Evolutionary conservation across 345 rosid genomes (phyloP).

Genomic region (Noccaea caerulescens): DNA sequence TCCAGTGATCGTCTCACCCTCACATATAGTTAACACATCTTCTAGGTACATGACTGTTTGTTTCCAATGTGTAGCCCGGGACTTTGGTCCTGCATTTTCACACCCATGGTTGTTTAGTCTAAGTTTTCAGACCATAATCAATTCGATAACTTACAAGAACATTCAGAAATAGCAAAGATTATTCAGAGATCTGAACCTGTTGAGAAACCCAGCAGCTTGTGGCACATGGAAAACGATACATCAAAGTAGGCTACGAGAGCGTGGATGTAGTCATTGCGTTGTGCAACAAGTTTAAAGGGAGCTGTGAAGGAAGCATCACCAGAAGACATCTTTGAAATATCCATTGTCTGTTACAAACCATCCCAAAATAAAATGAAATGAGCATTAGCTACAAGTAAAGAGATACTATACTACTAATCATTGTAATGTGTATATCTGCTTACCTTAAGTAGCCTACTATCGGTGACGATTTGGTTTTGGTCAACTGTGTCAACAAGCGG

Average conservation of each 20-base stretch:
- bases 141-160: not conserved
- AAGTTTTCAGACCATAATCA: conserved; percentile 7
- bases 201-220: conserved; percentile 92
- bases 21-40: conserved; percentile 89
- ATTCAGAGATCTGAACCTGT: conserved; percentile 61
- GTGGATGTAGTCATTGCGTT: conserved; percentile 97
- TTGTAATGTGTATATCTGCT: conserved; percentile 11
- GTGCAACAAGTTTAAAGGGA: conserved; percentile 91
- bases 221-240: conserved; percentile 94
- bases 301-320: conserved; percentile 98
- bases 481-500: conserved; percentile 97
- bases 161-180: not conserved
- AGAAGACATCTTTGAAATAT: conserved; percentile 88
- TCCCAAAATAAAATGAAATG: not conserved
- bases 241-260: conserved; percentile 98
- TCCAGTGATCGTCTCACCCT: conserved; percentile 84
- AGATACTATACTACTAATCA: conserved; percentile 1
- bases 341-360: conserved; percentile 77
- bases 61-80: conserved; percentile 93
- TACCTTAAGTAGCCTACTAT: conserved; percentile 84
- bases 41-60: conserved; percentile 92
- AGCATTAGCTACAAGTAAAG: conserved; percentile 29
- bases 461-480: conserved; percentile 89
- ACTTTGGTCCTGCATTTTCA: conserved; percentile 62
- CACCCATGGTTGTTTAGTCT: not conserved